Evolutionary conservation across 2,329 filamentous ascomycete species (phyloP).

Genomic region (Penicillium paneum): DNA sequence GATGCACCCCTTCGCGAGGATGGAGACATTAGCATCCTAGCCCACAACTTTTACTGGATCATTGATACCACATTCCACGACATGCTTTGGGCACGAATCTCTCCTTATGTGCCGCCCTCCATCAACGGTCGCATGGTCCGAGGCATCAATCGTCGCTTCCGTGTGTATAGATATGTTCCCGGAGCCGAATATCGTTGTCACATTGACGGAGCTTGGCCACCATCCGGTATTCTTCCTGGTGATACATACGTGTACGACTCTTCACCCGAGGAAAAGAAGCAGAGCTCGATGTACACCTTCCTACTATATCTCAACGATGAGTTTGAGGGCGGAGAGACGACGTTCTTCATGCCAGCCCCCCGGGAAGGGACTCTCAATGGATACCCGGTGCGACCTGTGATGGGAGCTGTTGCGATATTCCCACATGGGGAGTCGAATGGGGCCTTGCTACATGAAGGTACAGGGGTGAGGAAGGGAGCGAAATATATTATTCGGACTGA

Average conservation of each 20-base stretch:
- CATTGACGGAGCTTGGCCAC: conserved; percentile 71
- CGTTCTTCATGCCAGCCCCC: conserved; percentile 64
- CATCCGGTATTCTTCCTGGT: conserved; percentile 59
- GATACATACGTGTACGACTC: conserved; percentile 65
- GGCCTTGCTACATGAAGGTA: conserved; percentile 66
- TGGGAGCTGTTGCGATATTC: conserved; percentile 66
- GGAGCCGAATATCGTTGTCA: conserved; percentile 70
- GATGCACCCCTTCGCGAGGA: conserved; percentile 66
- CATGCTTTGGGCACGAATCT: conserved; percentile 60
- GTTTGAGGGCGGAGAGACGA: conserved; percentile 69
- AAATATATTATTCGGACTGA: conserved; percentile 70
- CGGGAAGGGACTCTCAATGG: conserved; percentile 66
- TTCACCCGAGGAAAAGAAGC: conserved; percentile 57
- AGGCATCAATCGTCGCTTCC: conserved; percentile 66
- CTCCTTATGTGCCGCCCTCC: conserved; percentile 54
- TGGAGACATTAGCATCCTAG: conserved; percentile 62
- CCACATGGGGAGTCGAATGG: conserved; percentile 66
- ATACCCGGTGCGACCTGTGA: conserved; percentile 65
- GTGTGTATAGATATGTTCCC: conserved; percentile 69
- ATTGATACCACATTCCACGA: conserved; percentile 62
- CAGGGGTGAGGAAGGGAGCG: conserved; percentile 64
- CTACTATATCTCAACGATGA: conserved; percentile 69
- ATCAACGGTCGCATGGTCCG: conserved; percentile 58
- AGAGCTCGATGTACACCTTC: conserved; percentile 68
- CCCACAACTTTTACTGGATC: conserved; percentile 74